Percentiles rank a stretch among this genome's conserved stretches.
Evolutionary conservation across 768 basidiomycete genomes (phyloP).

Genomic region (Mycena sanguinolenta): DNA sequence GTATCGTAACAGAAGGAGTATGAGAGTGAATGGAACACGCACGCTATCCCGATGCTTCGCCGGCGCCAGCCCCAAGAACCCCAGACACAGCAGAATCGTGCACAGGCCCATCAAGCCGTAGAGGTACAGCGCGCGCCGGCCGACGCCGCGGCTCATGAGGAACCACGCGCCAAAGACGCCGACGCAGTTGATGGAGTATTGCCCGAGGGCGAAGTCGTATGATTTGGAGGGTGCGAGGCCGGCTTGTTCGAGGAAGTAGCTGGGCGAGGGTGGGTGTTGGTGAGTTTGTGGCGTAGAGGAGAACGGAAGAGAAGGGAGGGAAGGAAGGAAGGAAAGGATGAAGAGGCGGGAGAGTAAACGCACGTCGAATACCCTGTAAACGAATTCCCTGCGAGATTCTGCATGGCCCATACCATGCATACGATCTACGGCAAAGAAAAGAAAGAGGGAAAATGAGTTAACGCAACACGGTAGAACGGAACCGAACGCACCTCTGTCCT

Average conservation of each 20-base stretch:
- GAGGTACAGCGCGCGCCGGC: slow-evolving; percentile 36
- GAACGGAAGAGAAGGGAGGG: no score
- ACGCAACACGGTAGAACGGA: no score
- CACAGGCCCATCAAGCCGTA: slow-evolving; percentile 36
- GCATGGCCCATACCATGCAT: slow-evolving; percentile 41
- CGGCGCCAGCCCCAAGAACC: slow-evolving; percentile 34
- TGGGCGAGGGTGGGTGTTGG: no score
- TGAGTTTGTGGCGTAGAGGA: no score
- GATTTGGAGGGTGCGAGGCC: slow-evolving; percentile 45
- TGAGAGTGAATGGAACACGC: neutral
- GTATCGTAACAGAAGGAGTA: no score
- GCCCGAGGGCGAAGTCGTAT: slow-evolving; percentile 47
- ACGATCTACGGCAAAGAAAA: slow-evolving; percentile 38
- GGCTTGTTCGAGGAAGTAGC: slow-evolving; percentile 53
- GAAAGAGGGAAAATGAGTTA: no score
- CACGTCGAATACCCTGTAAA: slow-evolving; percentile 38
- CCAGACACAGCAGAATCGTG: slow-evolving; percentile 32
- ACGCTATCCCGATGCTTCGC: slow-evolving; percentile 27
- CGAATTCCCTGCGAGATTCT: slow-evolving; percentile 37
- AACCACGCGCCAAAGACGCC: slow-evolving; percentile 40
- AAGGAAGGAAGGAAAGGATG: no score
- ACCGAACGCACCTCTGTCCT: slow-evolving; percentile 35
- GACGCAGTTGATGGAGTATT: slow-evolving; percentile 37
- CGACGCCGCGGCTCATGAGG: slow-evolving; percentile 35
- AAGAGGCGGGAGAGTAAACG: no score